phyloP scores from a whole-genome alignment of 192 early-diverging fungal species.

The Backusella westeae region DNA sequence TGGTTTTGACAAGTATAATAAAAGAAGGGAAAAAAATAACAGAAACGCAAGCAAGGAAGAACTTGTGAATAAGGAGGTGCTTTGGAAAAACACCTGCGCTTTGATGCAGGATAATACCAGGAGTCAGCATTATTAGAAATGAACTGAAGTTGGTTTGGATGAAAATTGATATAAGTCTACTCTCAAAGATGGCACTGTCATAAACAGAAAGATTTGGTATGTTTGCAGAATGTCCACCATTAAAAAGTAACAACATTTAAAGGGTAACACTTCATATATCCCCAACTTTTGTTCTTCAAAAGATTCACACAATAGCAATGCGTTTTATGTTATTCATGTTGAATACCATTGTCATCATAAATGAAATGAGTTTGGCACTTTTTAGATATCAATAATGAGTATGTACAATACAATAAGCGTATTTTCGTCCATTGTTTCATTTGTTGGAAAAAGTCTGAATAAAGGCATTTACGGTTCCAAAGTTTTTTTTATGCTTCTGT shows the following conservation, averaged over 20 bases:
- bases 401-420: not conserved
- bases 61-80: not conserved
- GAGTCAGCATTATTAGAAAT: not conserved
- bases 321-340: not conserved
- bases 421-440: not conserved
- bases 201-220: no score
- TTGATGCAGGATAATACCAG: conserved; percentile 1
- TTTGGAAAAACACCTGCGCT: not conserved
- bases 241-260: no score
- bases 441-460: not conserved
- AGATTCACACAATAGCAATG: no score
- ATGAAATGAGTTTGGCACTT: not conserved
- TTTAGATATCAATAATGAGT: not conserved
- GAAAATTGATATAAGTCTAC: not conserved
- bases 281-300: no score
- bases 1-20: not conserved
- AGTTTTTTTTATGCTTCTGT: not conserved
- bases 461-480: not conserved
- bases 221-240: no score
- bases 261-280: no score
- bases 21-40: no score
- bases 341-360: not conserved
- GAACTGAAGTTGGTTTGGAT: not conserved
- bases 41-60: not conserved
- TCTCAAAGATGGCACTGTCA: no score